Base-by-base conservation (phyloP, 2,329 filamentous ascomycete genomes). In the Blastomyces parvus region DNA sequence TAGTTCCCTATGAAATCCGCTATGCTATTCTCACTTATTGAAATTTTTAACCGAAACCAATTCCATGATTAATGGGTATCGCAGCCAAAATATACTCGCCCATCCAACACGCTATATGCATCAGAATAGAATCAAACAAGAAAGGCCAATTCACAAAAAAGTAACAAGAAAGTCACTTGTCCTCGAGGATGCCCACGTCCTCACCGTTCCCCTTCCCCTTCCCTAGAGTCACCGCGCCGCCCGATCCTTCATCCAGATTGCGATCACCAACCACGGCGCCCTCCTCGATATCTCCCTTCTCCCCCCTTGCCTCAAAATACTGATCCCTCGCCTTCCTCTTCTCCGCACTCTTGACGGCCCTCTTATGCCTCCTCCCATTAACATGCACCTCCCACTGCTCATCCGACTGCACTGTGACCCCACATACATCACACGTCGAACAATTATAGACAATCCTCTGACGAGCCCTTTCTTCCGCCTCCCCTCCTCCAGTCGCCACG, bases 351-450 rank as follows among this genome's bases (percentile, higher is more conserved):
- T 63, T 65, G 19, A 86, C 72, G 4, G 82, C 75, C 27, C 85
- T 84, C 63, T 83, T 83, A 68, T 90, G 86, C 2, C 76, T 73
- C 46, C 81, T 77, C 63, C 84, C 84, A 60, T 78, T 78, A 13
- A 84, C 70, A 71, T 88, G 86, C 44, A 79, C 71, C 25, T 76
- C 72, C 84, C 85, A 88, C 50, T 57, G 44, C 46, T 61, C 61
- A 50, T 63, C 59, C 25, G 57, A 62, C 44, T 82, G 79, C 64
- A 82, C 77, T 0, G 80, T 82, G 59, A 80, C 82, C 19, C 79
- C 78, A 71, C 94, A 99, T 0, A 86, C 67, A 2, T 90, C 86
- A 70, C 94, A 99, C 22, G 70, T 71, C 40, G 72, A 72, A 46
- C 81, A 83, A 67, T 14, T 44, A 30, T 46, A 30, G 27, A 30